Conservation (phyloP, 1,284 basidiomycete genomes). For the Cryptococcus maquisensis region DNA sequence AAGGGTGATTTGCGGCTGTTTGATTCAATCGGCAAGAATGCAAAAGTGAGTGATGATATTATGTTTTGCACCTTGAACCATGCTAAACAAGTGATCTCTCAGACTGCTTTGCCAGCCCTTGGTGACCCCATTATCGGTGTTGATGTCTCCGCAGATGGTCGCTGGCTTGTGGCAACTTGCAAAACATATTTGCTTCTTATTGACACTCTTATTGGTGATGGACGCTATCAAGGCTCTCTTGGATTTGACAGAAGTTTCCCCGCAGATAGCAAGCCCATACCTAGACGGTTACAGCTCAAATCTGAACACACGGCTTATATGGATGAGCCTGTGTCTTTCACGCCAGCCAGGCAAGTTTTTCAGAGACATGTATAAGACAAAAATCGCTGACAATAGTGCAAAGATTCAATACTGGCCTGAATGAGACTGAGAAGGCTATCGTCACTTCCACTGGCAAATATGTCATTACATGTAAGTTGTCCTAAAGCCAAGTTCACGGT, state of each 20-base stretch:
- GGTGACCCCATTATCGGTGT: constrained; percentile 94
- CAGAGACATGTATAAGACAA: background rate
- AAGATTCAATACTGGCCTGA: constrained; percentile 88
- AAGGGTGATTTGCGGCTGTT: constrained; percentile 97
- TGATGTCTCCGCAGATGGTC: constrained; percentile 89
- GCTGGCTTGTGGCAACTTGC: constrained; percentile 94
- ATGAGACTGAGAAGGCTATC: constrained; percentile 87
- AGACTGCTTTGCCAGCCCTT: constrained; percentile 89
- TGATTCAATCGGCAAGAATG: constrained; percentile 95
- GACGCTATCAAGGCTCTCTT: constrained; percentile 75
- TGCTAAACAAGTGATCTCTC: background rate
- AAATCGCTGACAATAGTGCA: background rate
- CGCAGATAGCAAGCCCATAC: constrained; percentile 85
- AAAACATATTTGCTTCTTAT: constrained; percentile 92
- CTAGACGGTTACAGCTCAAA: constrained; percentile 80
- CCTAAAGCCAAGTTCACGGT: background rate
- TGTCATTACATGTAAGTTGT: constrained; percentile 68
- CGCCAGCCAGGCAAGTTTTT: constrained; percentile 66
- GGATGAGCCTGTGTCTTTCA: constrained; percentile 82
- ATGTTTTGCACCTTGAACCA: background rate
- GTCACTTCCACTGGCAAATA: constrained; percentile 95
- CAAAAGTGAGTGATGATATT: constrained; percentile 57
- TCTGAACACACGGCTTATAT: constrained; percentile 94
- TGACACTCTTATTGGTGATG: constrained; percentile 90
- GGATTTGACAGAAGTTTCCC: constrained; percentile 97